Evolutionary conservation across 257 asterid genomes (phyloP).

Genomic region (Vinca minor): DNA sequence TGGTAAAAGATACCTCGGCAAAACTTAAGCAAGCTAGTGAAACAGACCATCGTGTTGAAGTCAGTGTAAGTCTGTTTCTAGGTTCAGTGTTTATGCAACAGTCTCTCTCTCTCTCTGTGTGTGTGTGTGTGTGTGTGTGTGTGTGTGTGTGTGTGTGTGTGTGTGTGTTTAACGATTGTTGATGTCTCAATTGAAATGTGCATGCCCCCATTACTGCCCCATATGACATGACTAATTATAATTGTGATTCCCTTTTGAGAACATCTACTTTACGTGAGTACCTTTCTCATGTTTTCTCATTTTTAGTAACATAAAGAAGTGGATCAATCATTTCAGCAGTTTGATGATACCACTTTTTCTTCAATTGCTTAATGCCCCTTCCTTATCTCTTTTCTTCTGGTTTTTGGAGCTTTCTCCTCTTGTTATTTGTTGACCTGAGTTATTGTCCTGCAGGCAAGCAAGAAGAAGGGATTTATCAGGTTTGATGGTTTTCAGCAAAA

Average conservation of each 20-base stretch:
- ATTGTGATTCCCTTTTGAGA: not conserved
- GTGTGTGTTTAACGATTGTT: conserved; percentile 1
- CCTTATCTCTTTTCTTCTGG: not conserved
- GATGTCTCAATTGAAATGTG: not conserved
- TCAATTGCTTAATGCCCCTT: not conserved
- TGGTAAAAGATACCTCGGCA: conserved; percentile 76
- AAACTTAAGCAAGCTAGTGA: conserved; percentile 87
- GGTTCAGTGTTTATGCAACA: not conserved
- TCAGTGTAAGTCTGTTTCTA: conserved; percentile 42
- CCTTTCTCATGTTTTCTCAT: not conserved
- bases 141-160: not conserved
- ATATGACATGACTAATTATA: not conserved
- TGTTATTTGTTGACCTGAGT: conserved; percentile 3
- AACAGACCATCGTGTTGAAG: conserved; percentile 55
- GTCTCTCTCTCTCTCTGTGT: not conserved
- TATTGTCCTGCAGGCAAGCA: conserved; percentile 53
- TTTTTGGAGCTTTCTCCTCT: not conserved
- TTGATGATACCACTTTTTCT: not conserved
- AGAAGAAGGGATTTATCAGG: conserved; percentile 23
- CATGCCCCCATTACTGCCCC: not conserved
- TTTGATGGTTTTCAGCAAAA: not conserved
- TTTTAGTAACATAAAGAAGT: not conserved
- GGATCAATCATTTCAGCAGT: not conserved
- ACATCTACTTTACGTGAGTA: not conserved
- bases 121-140: not conserved